Evolutionary conservation across 78 protist genomes (phyloP), one percentile per base, ranked within the genome.

Genomic region (Creolimax fragrantissima): DNA sequence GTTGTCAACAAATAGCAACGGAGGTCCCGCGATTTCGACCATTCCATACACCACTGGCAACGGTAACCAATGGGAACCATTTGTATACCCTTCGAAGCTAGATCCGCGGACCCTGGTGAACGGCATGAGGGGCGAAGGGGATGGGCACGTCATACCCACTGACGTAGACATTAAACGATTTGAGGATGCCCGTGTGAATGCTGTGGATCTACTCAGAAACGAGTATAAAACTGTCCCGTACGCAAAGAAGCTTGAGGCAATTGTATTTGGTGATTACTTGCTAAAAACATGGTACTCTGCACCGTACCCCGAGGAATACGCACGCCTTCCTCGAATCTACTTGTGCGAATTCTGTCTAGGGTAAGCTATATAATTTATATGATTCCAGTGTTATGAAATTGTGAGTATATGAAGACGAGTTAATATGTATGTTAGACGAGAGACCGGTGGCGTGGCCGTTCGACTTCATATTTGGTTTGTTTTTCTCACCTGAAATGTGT

Each of bases 261-360:
- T 83, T 24, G 7, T 35, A 24, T 83, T 83, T 11, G 86, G 86
- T 6, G 42, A 24, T 41, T 97, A 93, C 88, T 95, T 94, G 85
- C 90, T 98, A 39, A 98, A 96, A 3, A 96, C 99, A 3, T 98
- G 99, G 99, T 97, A 98, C 92, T 97, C 95, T 58, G 89, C 97
- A 0, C 99, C 99, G 0, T 98, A 93, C 41, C 98, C 98, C 2
- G 98, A 97, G 67, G 99, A 98, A 44, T 92, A 86, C 7, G 86
- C 85, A 42, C 5, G 43, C 41, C 24, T 24, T 47, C 6, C n/a
- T 3, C 84, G 5, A 39, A 5, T 98, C 41, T 98, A 66, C 86
- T 7, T 97, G 3, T 98, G 99, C 84, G 99, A 97, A 84, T 97
- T 74, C 88, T 97, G 98, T 92, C 92, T 98, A 58, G 95, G 95